Percentiles rank a stretch among this genome's conserved stretches.
phyloP scores from a whole-genome alignment of 352 stramenopile genomes.

The Globisporangium rhizosaccharum region DNA sequence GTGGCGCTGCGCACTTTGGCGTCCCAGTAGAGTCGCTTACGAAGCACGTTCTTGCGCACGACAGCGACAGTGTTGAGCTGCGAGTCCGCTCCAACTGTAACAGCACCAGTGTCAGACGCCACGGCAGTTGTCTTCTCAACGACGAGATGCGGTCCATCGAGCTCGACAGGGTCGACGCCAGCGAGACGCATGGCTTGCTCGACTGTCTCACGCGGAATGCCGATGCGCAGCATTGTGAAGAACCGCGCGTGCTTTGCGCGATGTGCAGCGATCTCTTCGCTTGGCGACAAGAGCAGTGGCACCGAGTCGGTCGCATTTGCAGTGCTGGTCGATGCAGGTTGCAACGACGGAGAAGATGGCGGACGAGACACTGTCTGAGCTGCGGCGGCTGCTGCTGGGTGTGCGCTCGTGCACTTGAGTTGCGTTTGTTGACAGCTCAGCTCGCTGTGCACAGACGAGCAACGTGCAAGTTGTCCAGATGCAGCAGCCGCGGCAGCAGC shows the following conservation, averaged over 20 bases:
- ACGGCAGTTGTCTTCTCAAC: background rate
- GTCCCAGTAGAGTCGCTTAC: conserved; percentile 14
- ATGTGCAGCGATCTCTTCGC: conserved; percentile 30
- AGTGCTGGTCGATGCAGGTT: no score
- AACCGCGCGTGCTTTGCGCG: conserved; percentile 36
- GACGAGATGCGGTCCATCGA: conserved; percentile 12
- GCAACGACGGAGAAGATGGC: background rate
- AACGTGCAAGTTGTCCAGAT: background rate
- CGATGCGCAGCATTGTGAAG: conserved; percentile 49
- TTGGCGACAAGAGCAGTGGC: background rate
- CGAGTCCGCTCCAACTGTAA: background rate
- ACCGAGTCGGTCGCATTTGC: background rate
- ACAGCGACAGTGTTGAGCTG: no score
- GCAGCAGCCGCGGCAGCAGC: background rate
- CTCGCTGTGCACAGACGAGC: background rate
- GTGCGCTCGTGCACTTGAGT: background rate
- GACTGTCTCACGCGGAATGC: conserved; percentile 33
- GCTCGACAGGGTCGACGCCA: conserved; percentile 27
- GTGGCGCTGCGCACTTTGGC: conserved; percentile 1
- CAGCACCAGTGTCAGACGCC: background rate
- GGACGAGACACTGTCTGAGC: background rate
- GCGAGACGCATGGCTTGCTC: conserved; percentile 46
- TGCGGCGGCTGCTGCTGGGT: background rate
- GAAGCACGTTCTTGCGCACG: conserved; percentile 9
- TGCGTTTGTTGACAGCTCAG: background rate